A percentile compares a stretch with the other conserved stretches of the same genome.
These are phyloP conservation scores for Chytriomyces hyalinus DNA, from an alignment of 192 early-diverging fungal genomes.

Conservation along the genomic window DNA sequence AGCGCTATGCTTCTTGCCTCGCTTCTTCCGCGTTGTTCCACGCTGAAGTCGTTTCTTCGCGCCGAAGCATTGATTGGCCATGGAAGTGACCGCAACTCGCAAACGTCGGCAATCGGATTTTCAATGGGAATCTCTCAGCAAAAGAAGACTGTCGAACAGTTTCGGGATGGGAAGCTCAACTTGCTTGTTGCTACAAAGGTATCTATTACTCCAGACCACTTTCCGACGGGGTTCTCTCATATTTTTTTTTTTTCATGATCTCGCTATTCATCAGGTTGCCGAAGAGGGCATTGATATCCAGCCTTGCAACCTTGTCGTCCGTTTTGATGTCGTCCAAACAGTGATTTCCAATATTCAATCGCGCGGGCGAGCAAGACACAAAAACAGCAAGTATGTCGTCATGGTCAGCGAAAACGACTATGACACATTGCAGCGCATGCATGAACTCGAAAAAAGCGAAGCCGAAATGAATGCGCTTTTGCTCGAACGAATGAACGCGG, in stretches of 20 bases:
- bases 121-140: slow-evolving; percentile 54
- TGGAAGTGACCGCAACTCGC: slow-evolving; percentile 32
- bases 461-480: slow-evolving; percentile 32
- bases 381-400: slow-evolving; percentile 75
- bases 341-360: slow-evolving; percentile 81
- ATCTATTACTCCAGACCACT: not conserved
- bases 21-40: slow-evolving; percentile 56
- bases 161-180: slow-evolving; percentile 72
- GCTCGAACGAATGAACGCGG: not conserved
- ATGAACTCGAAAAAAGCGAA: slow-evolving; percentile 32
- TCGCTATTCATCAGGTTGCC: slow-evolving; percentile 63
- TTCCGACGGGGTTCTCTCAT: not conserved
- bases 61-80: slow-evolving; percentile 69
- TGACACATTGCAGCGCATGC: slow-evolving; percentile 30
- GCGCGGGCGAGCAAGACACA: slow-evolving; percentile 81
- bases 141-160: slow-evolving; percentile 67
- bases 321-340: slow-evolving; percentile 77
- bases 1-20: slow-evolving; percentile 70
- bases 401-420: slow-evolving; percentile 45
- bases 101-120: not conserved
- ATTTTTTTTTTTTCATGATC: not conserved
- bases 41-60: slow-evolving; percentile 51
- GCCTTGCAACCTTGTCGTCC: slow-evolving; percentile 85
- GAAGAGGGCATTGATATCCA: slow-evolving; percentile 97
- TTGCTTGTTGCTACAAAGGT: slow-evolving; percentile 84